Evolutionary conservation across 2,329 filamentous ascomycete species (phyloP).

Genomic region (Pseudopithomyces chartarum): DNA sequence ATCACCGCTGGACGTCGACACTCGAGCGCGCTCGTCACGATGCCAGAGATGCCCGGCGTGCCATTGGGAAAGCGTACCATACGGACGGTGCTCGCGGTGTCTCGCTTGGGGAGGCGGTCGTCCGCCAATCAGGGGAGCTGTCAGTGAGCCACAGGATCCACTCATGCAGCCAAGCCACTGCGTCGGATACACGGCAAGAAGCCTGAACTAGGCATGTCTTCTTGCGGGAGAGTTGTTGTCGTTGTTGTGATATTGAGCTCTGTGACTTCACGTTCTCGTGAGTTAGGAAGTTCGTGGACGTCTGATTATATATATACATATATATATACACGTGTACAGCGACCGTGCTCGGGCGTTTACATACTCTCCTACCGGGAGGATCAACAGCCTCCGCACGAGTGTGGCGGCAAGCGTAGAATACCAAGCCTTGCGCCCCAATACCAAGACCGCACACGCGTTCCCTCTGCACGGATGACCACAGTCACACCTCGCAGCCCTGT

Average conservation of each 20-base stretch:
- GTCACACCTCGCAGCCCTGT: constrained; percentile 4
- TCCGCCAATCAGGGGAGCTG: not conserved
- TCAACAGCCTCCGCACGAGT: not conserved
- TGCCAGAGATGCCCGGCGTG: too few relatives aligned
- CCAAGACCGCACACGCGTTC: constrained; percentile 28
- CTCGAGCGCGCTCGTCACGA: too few relatives aligned
- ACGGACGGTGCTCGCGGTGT: not conserved
- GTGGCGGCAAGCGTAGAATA: not conserved
- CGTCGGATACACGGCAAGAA: not conserved
- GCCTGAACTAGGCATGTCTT: not conserved
- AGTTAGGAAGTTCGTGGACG: too few relatives aligned
- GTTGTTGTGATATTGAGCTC: too few relatives aligned
- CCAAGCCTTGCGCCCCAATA: constrained; percentile 22
- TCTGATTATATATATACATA: too few relatives aligned
- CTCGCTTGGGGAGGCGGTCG: not conserved
- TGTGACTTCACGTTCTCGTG: too few relatives aligned
- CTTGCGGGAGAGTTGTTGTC: not conserved
- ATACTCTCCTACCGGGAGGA: not conserved
- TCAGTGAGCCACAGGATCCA: not conserved
- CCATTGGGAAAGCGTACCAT: too few relatives aligned
- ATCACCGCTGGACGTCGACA: too few relatives aligned
- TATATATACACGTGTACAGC: too few relatives aligned
- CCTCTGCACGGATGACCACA: constrained; percentile 13
- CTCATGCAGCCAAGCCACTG: constrained; percentile 6
- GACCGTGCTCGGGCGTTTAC: too few relatives aligned